Evolutionary conservation across 2,329 filamentous ascomycete species (phyloP).

Genomic region (Beauveria scarabaeidicola): DNA sequence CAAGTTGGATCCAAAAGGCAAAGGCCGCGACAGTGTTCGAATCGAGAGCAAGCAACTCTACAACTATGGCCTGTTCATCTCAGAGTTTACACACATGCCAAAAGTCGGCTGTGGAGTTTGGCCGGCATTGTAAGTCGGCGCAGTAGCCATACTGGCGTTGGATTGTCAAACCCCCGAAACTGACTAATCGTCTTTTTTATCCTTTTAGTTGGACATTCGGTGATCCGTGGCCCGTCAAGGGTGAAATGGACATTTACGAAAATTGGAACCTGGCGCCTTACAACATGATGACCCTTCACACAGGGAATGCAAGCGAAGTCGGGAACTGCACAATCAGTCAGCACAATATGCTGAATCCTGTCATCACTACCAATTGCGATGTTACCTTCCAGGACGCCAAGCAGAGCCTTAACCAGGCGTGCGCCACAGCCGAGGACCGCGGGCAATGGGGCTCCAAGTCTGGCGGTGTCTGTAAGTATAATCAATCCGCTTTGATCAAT

Average conservation of each 20-base stretch:
- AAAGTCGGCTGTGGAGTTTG: slow-evolving; percentile 55
- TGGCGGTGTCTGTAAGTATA: neutral
- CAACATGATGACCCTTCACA: slow-evolving; percentile 52
- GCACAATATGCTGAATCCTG: neutral
- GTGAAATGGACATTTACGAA: slow-evolving; percentile 60
- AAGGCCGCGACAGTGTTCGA: slow-evolving; percentile 49
- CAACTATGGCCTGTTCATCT: slow-evolving; percentile 56
- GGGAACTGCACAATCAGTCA: slow-evolving; percentile 24
- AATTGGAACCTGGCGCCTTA: slow-evolving; percentile 45
- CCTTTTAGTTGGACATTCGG: slow-evolving; percentile 29
- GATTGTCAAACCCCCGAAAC: neutral
- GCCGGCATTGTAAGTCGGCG: slow-evolving; percentile 50
- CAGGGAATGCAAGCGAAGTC: slow-evolving; percentile 24
- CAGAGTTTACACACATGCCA: slow-evolving; percentile 62
- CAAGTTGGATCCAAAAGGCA: slow-evolving; percentile 12
- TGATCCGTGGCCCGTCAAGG: slow-evolving; percentile 46
- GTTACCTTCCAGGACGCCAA: neutral
- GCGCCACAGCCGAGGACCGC: neutral
- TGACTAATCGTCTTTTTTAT: neutral
- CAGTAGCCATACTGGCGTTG: too few relatives aligned
- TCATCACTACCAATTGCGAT: neutral
- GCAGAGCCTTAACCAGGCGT: neutral
- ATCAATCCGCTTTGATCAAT: neutral
- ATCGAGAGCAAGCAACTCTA: slow-evolving; percentile 54
- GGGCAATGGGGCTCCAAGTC: neutral